Base-by-base conservation (phyloP, 345 rosid species). In the Hibiscus mutabilis region DNA sequence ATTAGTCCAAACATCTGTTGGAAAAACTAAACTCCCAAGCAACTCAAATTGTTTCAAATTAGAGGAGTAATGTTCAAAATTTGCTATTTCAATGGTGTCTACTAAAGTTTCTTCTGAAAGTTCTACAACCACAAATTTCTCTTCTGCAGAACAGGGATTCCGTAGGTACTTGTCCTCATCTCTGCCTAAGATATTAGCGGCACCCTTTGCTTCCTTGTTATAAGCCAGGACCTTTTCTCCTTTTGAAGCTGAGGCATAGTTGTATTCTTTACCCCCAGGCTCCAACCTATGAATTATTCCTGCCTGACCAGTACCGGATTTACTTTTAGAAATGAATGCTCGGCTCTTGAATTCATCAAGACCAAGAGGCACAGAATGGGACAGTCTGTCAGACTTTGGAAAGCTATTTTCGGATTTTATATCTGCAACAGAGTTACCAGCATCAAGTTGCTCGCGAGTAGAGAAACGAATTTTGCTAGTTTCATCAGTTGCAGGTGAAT, bases 101-200 rank as follows among this genome's bases (percentile, higher is more conserved):
- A 91, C 98, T 80, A 95, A 79, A 2, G 94, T 95, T 83, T 95
- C 99, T 79, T 95, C 99, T 14, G 98, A 90, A 68, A 95, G 98
- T 80, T 95, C 97, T 11, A 92, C 76, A 52, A 92, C 75, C 61
- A 90, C 94, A 73, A 78, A 95, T 80, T 95, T 95, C 75, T 77
- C 94, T 78, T 95, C 98, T 5, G 89, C 87, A 31, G 99, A 90
- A 73, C 99, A 95, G 1, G 99, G 98, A 70, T 92, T 95, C 15
- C 98, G 79, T 59, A 95, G 90, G 79, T 95, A 92, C 79, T 95
- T 95, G 77, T 95, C 98, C 80, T 83, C 84, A 84, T 92, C 99
- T 77, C 87, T 74, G 78, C 82, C 78, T 79, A 95, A 74, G 79
- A 95, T 86, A 72, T 87, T 90, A 8, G 89, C n/a, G 58, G 94